Percentiles rank a stretch among this genome's conserved stretches.
phyloP scores from a whole-genome alignment of 441 rosid genomes.

The Croton setiger region DNA sequence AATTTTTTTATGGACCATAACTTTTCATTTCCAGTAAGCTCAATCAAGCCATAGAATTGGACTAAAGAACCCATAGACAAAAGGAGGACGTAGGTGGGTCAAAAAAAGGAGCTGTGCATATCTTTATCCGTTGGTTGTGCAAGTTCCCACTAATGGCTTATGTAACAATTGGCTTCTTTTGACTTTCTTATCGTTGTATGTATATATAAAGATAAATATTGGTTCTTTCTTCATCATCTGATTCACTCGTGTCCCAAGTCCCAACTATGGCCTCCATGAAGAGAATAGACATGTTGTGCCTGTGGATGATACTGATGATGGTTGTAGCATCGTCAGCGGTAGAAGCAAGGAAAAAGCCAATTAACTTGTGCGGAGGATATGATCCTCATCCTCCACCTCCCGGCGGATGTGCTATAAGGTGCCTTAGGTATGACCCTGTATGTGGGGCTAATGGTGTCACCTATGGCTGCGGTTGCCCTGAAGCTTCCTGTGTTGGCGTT shows the following conservation, averaged over 20 bases:
- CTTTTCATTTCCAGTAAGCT: neutral
- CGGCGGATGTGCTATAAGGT: constrained; percentile 4
- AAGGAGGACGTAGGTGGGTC: neutral
- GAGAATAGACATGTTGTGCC: neutral
- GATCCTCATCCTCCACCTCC: neutral
- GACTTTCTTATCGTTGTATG: neutral
- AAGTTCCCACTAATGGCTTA: neutral
- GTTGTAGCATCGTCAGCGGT: neutral
- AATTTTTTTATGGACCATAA: too few species aligned
- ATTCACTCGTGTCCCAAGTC: neutral
- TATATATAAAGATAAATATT: too few species aligned
- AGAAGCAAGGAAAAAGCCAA: neutral
- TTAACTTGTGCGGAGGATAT: neutral
- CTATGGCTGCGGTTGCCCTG: constrained; percentile 67
- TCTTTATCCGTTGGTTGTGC: neutral
- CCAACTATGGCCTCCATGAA: neutral
- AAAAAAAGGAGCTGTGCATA: neutral
- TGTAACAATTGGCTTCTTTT: neutral
- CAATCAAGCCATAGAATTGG: neutral
- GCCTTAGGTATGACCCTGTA: constrained; percentile 40
- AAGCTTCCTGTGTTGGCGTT: constrained; percentile 57
- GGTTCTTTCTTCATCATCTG: neutral
- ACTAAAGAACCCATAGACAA: neutral
- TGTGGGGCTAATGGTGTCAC: constrained; percentile 70
- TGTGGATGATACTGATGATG: neutral